Base-by-base conservation (phyloP, 2,329 filamentous ascomycete species). In the Colletotrichum phormii region DNA sequence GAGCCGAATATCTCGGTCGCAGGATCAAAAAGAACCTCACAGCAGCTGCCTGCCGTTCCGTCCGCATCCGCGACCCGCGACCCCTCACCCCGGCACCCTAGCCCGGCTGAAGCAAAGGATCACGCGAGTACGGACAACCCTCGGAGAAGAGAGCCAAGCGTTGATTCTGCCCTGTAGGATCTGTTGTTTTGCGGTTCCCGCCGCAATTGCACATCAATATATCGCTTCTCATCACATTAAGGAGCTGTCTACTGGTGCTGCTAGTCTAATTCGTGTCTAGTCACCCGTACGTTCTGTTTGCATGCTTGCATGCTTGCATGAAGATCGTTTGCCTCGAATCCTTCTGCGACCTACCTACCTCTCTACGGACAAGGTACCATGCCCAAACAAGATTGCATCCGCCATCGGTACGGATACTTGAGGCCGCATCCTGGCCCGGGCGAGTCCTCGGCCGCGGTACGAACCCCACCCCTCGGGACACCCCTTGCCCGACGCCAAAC, bases 151-250 rank as follows among this genome's bases (percentile, higher is more conserved):
- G 24, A 35, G 64, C 59, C 69, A 72, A 69, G 51, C 11, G 53
- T 72, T 51, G 53, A 64, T 59, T 64, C 42, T 68, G 64, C 57
- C 69, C 29, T 53, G 57, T 31, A 68, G 69, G 57, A 68, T 67
- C 60, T 24, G 13, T 22, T 49, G 42, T 18, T 26, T 54, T 53
- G 11, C 61, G 61, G 31, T 31, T 31, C 13, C 46, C 29, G n/a
- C 46, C 37, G 51, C 29, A 58, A n/a, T 35, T 63, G 53, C 18
- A 24, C 33, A 11, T 13, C 5, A 62, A 31, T 13, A 5, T n/a
- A 18, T 29, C 7, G 42, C 42, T 49, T 49, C 15, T 15, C 42
- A 49, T n/a, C 42, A 49, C 42, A n/a, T 18, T n/a, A 7, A n/a
- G 42, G 18, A 49, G 42, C 42, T 49, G 42, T 49, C 7, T 7